Evolutionary conservation across 306 rosid species (phyloP), one percentile per base, ranked within the genome.

Genomic region (Clitoria ternatea): DNA sequence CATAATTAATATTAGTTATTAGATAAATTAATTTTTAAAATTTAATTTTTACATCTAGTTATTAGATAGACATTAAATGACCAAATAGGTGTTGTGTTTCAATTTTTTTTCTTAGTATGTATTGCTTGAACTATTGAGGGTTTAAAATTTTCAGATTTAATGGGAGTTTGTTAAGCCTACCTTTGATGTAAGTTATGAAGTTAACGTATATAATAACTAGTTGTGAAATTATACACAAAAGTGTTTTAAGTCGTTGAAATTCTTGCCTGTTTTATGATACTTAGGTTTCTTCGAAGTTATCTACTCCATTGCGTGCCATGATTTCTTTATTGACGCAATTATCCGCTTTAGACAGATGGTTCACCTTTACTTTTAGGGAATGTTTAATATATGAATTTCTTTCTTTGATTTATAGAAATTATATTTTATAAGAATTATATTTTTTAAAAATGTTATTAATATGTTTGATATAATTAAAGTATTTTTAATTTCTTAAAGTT

Each of bases 261-360:
- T 57, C 45, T 18, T 42, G 22, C 18, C 6, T 39, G 15, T 12
- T 69, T n/a, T 53, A 37, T 18, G 27, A 15, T 23, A 17, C 52
- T 44, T 14, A 2, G 20, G 40, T 19, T 64, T 43, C 55, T 44
- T 20, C 57, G 33, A 17, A 66, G 45, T 30, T 47, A 30, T 69
- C 6, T 54, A 30, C 54, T 15, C 45, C 4, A 5, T 53, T 5
- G 22, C 20, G 10, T 26, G 22, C 18, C 53, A 66, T 49, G 78
- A 50, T 62, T 40, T 35, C 4, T 20, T 74, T 53, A 20, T 8
- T 53, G 73, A 53, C 73, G 73, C 72, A 64, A 27, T 45, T 74
- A 20, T 39, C 32, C 45, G 14, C 23, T 6, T 50, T 63, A 45
- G 59, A 27, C 45, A 57, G 43, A 17, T 70, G 22, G 47, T 63